Conservation (phyloP, 202 grass and related monocot genomes). For the Zizania palustris region DNA sequence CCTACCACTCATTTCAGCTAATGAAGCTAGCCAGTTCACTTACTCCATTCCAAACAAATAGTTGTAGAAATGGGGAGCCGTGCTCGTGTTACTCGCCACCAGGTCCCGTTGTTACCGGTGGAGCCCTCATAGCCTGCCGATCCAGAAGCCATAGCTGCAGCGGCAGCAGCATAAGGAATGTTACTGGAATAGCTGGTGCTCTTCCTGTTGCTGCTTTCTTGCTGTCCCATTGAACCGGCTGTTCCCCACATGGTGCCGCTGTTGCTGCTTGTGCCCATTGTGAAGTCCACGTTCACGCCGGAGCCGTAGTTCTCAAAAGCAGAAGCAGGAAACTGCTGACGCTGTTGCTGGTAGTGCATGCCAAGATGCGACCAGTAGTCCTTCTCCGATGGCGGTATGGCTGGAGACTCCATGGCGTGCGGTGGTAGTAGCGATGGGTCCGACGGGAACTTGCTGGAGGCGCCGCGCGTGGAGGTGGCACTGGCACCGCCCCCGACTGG, state of each 20-base stretch:
- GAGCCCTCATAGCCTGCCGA: conserved; percentile 62
- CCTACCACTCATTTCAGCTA: conserved; percentile 56
- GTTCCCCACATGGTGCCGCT: conserved; percentile 47
- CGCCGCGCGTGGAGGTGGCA: conserved; percentile 19
- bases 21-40: conserved; percentile 35
- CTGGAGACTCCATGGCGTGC: not conserved
- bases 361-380: conserved; percentile 72
- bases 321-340: conserved; percentile 39
- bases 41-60: conserved; percentile 82
- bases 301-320: conserved; percentile 64
- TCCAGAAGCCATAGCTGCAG: conserved; percentile 52
- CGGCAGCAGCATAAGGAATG: conserved; percentile 59
- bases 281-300: conserved; percentile 86
- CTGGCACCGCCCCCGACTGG: conserved; percentile 44
- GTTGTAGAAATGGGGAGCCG: conserved; percentile 72
- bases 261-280: conserved; percentile 48
- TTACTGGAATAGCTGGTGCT: conserved; percentile 49
- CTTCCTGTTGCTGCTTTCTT: conserved; percentile 40
- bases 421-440: conserved; percentile 16
- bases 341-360: conserved; percentile 55
- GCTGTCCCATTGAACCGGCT: conserved; percentile 39
- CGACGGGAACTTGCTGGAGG: conserved; percentile 42
- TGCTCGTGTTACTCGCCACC: conserved; percentile 53
- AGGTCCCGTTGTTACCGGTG: conserved; percentile 60
- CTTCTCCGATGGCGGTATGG: conserved; percentile 46